Evolutionary conservation across 495 filamentous ascomycete genomes (phyloP), one percentile per base, ranked within the genome.

Genomic region (Aspergillus steynii): DNA sequence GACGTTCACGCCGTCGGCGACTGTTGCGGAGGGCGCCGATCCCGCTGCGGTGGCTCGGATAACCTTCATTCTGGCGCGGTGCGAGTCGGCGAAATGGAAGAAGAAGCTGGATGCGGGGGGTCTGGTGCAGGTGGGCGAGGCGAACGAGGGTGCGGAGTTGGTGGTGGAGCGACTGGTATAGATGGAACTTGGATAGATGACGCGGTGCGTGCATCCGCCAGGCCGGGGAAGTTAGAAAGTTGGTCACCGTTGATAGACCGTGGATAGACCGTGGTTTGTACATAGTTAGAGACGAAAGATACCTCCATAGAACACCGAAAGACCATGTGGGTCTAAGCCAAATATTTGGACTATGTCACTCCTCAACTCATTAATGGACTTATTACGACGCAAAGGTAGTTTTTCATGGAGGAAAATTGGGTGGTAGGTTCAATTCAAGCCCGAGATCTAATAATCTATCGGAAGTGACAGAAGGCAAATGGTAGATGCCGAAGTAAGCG

Each of bases 81-180:
- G 90, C 64, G 94, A 97, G 75, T 90, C 91, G 55, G 82, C 78
- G 8, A 94, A 92, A 75, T 97, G 93, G 93, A 91, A 88, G 80
- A 96, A 90, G 80, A 88, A 83, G 67, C 74, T 97, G 45, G 86
- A 95, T 64, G 77, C 74, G 1, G 83, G 82, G 14, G 84, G 82
- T 0, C 71, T 86, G 55, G 51, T 92, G 8, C 83, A 85, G 61
- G 68, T 83, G 8, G 77, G 28, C 4, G 70, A 59, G 3, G 61
- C 32, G 3, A 64, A 53, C 25, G 66, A 64, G 46, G 62, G 58
- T 12, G 65, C 59, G 12, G 71, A 74, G 50, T 66, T 81, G 68
- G 64, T 57, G 49, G 76, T 80, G 59, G 69, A 80, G 53, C 68
- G 73, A 50, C 58, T 81, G 68, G 64, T 77, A 51, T 80, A 72